Evolutionary conservation across 306 rosid genomes (phyloP).

Genomic region (Ceratonia siliqua): DNA sequence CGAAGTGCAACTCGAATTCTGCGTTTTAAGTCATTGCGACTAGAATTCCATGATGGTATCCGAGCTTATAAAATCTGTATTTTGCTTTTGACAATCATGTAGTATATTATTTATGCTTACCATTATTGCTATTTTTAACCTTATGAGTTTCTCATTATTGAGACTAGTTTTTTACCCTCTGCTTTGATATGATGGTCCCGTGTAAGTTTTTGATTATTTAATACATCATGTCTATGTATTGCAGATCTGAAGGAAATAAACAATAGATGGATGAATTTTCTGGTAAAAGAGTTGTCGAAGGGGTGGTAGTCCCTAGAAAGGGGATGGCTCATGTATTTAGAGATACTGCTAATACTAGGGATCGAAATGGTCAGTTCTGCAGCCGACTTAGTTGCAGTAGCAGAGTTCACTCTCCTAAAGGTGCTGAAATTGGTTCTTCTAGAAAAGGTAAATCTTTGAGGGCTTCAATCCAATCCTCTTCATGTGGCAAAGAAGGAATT

Average conservation of each 20-base stretch:
- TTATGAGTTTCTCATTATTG: neutral
- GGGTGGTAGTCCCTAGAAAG: constrained; percentile 56
- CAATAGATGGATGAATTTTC: constrained; percentile 70
- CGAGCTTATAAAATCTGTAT: neutral
- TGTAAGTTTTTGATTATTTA: neutral
- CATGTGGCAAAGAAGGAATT: constrained; percentile 58
- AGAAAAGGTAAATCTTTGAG: constrained; percentile 55
- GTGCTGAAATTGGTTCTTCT: constrained; percentile 51
- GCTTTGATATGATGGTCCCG: neutral
- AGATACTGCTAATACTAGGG: constrained; percentile 55
- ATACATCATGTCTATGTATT: constrained; percentile 20
- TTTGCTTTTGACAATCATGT: neutral
- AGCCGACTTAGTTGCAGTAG: constrained; percentile 61
- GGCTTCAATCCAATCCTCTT: constrained; percentile 47
- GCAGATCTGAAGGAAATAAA: constrained; percentile 44
- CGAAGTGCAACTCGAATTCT: neutral
- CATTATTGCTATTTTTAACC: neutral
- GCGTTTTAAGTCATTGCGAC: neutral
- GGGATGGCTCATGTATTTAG: constrained; percentile 54
- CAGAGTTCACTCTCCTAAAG: constrained; percentile 49
- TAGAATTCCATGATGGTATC: too few species aligned
- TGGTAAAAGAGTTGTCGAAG: constrained; percentile 54
- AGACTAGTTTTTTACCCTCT: neutral
- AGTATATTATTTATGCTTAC: neutral
- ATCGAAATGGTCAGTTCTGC: constrained; percentile 51